Conservation (phyloP, 2,329 filamentous ascomycete species). For the Pyricularia grisea region DNA sequence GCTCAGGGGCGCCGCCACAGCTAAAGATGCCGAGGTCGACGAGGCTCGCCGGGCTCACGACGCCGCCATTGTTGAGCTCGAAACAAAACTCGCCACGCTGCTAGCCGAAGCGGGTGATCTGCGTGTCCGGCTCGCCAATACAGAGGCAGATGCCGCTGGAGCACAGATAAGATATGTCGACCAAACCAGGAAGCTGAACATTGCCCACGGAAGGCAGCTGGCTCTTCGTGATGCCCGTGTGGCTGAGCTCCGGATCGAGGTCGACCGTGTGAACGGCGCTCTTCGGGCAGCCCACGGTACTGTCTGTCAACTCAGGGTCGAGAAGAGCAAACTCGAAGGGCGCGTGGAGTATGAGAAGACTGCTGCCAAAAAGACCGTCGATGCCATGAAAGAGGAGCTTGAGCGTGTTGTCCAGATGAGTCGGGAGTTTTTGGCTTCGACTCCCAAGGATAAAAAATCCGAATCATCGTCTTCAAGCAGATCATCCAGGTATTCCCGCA, state of each 20-base stretch:
- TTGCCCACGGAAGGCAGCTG: slow-evolving; percentile 34
- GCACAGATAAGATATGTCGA: slow-evolving; percentile 4
- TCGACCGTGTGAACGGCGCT: slow-evolving; percentile 34
- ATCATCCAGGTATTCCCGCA: background rate
- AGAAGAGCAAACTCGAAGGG: slow-evolving; percentile 29
- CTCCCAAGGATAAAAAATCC: background rate
- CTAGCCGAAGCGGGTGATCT: slow-evolving; percentile 28
- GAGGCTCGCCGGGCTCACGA: slow-evolving; percentile 11
- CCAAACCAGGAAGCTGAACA: slow-evolving; percentile 21
- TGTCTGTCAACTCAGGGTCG: slow-evolving; percentile 33
- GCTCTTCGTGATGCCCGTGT: slow-evolving; percentile 42
- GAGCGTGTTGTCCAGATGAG: slow-evolving; percentile 37
- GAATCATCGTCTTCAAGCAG: slow-evolving; percentile 1
- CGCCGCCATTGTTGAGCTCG: slow-evolving; percentile 28
- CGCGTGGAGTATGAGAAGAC: slow-evolving; percentile 26
- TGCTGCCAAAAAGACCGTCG: slow-evolving; percentile 33
- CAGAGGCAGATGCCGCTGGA: slow-evolving; percentile 16
- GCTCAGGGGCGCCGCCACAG: background rate
- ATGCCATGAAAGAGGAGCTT: slow-evolving; percentile 42
- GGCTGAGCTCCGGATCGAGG: slow-evolving; percentile 35
- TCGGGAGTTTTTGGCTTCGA: slow-evolving; percentile 28
- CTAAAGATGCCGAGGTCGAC: background rate
- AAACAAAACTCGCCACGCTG: slow-evolving; percentile 31
- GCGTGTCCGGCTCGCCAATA: slow-evolving; percentile 25
- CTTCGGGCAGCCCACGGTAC: slow-evolving; percentile 37